Conservation (phyloP, 345 rosid species). For the Melastoma malabathricum region DNA sequence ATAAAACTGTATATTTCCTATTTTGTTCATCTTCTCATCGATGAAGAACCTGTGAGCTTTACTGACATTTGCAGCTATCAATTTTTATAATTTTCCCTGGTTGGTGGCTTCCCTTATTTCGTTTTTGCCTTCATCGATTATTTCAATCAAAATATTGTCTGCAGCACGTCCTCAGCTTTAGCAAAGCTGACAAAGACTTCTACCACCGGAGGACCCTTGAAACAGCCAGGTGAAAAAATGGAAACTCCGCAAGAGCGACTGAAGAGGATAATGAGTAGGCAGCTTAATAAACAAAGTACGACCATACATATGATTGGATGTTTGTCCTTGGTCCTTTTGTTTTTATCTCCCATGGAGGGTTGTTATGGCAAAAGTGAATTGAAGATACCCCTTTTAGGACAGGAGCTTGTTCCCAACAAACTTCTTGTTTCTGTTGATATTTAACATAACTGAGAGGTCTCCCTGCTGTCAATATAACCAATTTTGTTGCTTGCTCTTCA, state of each 20-base stretch:
- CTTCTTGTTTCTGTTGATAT: too few relatives aligned
- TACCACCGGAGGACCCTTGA: constrained; percentile 31
- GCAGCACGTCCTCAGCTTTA: constrained; percentile 59
- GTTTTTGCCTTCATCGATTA: too few relatives aligned
- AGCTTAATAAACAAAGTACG: constrained; percentile 88
- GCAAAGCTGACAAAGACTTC: constrained; percentile 55
- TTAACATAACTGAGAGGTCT: too few relatives aligned
- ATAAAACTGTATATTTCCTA: too few relatives aligned
- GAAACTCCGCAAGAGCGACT: constrained; percentile 98
- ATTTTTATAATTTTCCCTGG: too few relatives aligned
- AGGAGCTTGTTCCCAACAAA: too few relatives aligned
- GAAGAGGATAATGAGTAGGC: constrained; percentile 91
- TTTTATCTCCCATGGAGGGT: background rate
- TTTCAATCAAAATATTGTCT: background rate
- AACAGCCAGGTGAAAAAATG: constrained; percentile 59
- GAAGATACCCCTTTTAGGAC: too few relatives aligned
- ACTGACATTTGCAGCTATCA: background rate
- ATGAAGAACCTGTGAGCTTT: background rate
- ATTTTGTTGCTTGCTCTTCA: background rate
- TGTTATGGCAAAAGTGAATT: too few relatives aligned
- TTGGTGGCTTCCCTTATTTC: too few relatives aligned
- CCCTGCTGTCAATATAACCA: too few relatives aligned
- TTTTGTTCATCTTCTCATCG: too few relatives aligned
- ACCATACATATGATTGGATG: constrained; percentile 1
- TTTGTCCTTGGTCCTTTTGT: background rate